These are phyloP conservation scores for Metroxylon sagu DNA, from an alignment of 176 grass and related monocot species.

Conservation along the genomic window DNA sequence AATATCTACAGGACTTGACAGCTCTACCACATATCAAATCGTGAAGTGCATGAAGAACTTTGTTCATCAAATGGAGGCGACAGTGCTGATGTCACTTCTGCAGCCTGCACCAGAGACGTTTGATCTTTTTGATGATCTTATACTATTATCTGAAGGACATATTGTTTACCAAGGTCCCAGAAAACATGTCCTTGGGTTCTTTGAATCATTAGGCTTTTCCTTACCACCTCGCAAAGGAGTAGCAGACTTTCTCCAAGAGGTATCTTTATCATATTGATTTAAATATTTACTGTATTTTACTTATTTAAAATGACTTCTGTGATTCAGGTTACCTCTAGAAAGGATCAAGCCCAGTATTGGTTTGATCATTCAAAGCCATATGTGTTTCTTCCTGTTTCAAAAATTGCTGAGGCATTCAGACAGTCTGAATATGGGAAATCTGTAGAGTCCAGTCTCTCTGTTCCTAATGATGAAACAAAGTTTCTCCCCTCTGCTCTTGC, in stretches of 20 bases:
- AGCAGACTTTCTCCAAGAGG: slow-evolving; percentile 76
- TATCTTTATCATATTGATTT: slow-evolving; percentile 9
- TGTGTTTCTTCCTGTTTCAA: slow-evolving; percentile 34
- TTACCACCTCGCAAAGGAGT: slow-evolving; percentile 58
- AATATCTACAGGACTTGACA: slow-evolving; percentile 78
- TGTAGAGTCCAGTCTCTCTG: slow-evolving; percentile 14
- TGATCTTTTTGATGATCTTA: slow-evolving; percentile 71
- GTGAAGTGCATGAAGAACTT: slow-evolving; percentile 68
- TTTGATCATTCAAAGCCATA: slow-evolving; percentile 39
- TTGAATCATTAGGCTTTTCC: slow-evolving; percentile 52
- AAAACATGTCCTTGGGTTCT: slow-evolving; percentile 32
- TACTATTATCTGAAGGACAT: slow-evolving; percentile 61
- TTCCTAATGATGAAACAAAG: slow-evolving; percentile 12
- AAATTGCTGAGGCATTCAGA: slow-evolving; percentile 44
- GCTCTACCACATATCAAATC: slow-evolving; percentile 76
- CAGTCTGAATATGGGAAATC: slow-evolving; percentile 41
- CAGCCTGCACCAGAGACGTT: slow-evolving; percentile 79
- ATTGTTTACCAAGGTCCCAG: slow-evolving; percentile 63
- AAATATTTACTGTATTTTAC: not conserved
- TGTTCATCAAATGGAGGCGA: slow-evolving; percentile 71
- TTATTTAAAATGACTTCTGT: slow-evolving; percentile 12
- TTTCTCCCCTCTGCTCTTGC: slow-evolving; percentile 30
- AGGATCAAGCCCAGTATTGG: slow-evolving; percentile 76
- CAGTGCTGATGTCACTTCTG: slow-evolving; percentile 78
- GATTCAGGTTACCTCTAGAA: slow-evolving; percentile 55